These are phyloP conservation scores for Pythium dissimile DNA, from an alignment of 352 stramenopile genomes.

Conservation along the genomic window DNA sequence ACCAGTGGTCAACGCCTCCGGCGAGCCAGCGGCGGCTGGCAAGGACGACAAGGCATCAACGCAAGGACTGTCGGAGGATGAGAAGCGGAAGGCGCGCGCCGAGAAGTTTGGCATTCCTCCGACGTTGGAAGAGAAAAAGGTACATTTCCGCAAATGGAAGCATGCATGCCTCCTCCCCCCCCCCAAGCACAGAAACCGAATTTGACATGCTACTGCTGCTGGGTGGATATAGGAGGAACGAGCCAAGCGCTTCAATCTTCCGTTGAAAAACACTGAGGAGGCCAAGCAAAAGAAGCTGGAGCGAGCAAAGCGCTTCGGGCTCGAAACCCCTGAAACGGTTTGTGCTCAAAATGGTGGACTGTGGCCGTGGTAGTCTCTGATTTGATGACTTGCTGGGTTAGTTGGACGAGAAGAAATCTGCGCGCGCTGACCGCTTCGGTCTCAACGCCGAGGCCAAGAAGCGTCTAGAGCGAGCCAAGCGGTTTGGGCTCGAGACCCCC, in stretches of 20 bases:
- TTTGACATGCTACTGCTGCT: neutral
- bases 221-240: constrained; percentile 45
- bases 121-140: constrained; percentile 75
- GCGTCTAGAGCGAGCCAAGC: constrained; percentile 78
- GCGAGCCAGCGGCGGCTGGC: neutral
- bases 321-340: constrained; percentile 79
- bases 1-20: neutral
- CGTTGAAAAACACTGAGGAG: constrained; percentile 28
- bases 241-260: constrained; percentile 77
- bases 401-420: constrained; percentile 81
- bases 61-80: constrained; percentile 55
- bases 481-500: constrained; percentile 77
- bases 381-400: constrained; percentile 19
- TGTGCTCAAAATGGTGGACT: too few relatives aligned
- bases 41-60: neutral
- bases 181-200: too few relatives aligned
- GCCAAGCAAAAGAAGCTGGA: constrained; percentile 71
- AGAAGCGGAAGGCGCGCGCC: constrained; percentile 73
- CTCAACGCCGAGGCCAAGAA: constrained; percentile 79
- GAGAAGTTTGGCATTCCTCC: constrained; percentile 79
- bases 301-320: constrained; percentile 68
- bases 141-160: too few relatives aligned
- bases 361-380: too few relatives aligned
- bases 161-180: too few relatives aligned
- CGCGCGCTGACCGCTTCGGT: constrained; percentile 76